These are phyloP conservation scores for Globisporangium rhizosaccharum DNA, from an alignment of 352 stramenopile species.

Conservation along the genomic window DNA sequence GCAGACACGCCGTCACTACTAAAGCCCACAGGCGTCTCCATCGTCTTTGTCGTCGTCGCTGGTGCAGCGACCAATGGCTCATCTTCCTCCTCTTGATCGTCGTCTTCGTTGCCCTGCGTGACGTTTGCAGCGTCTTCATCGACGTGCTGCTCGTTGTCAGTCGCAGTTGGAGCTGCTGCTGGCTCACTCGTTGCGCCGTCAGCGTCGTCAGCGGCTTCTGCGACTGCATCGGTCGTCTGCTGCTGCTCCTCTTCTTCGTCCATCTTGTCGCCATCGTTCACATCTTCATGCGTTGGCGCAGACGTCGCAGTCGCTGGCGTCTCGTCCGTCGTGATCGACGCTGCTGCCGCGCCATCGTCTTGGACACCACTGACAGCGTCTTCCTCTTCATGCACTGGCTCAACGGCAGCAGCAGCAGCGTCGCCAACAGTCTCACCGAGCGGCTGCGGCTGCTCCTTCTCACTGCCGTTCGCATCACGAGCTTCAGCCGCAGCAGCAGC, in stretches of 20 bases:
- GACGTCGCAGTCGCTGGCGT: too few relatives aligned
- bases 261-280: background rate
- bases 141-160: constrained; percentile 10
- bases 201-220: background rate
- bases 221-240: background rate
- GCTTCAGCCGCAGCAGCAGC: background rate
- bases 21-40: background rate
- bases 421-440: background rate
- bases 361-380: background rate
- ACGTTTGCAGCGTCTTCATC: constrained; percentile 12
- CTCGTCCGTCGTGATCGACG: too few relatives aligned
- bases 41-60: background rate
- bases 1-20: background rate
- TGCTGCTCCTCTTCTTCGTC: background rate
- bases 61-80: background rate
- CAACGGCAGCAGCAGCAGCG: background rate
- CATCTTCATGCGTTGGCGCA: background rate
- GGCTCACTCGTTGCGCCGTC: background rate
- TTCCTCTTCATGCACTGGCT: background rate
- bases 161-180: background rate
- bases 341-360: too few relatives aligned
- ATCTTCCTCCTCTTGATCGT: constrained; percentile 5
- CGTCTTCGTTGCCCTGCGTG: constrained; percentile 4
- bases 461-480: background rate
- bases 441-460: background rate